Conservation (phyloP, 305 asterid genomes). For the Plantago lanceolata region DNA sequence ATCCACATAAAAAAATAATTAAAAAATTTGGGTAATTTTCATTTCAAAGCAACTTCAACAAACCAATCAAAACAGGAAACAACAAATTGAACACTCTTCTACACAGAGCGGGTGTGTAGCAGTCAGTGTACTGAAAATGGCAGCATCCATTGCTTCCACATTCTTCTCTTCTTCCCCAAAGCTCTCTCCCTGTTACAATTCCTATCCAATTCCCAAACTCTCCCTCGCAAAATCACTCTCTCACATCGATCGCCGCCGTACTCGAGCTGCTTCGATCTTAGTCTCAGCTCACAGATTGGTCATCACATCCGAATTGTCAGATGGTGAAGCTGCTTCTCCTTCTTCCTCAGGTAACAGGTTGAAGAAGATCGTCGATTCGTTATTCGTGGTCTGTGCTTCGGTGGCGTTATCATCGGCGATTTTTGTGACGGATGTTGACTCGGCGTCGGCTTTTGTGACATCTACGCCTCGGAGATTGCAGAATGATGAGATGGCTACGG, state of each 20-base stretch:
- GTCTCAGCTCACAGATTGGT: conserved; percentile 35
- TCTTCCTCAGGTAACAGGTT: conserved; percentile 26
- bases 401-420: conserved; percentile 67
- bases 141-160: conserved; percentile 49
- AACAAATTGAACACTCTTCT: conserved; percentile 15
- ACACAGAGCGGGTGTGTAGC: conserved; percentile 16
- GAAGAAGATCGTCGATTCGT: conserved; percentile 54
- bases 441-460: conserved; percentile 74
- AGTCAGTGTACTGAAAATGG: conserved; percentile 40
- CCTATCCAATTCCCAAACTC: conserved; percentile 33
- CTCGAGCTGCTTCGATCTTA: conserved; percentile 26
- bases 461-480: conserved; percentile 70
- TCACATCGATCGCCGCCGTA: conserved; percentile 26
- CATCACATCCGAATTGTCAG: conserved; percentile 26
- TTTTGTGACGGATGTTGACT: conserved; percentile 53
- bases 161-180: conserved; percentile 46
- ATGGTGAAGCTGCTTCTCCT: conserved; percentile 1
- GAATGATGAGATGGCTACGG: conserved; percentile 92
- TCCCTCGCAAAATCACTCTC: conserved; percentile 29
- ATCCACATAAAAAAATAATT: conserved; percentile 24
- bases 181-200: conserved; percentile 19
- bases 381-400: conserved; percentile 71
- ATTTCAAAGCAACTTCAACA: not conserved
- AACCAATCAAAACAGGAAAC: conserved; percentile 30
- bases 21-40: not conserved